Conservation (phyloP, 495 filamentous ascomycete species). For the Trichoderma gamsii region DNA sequence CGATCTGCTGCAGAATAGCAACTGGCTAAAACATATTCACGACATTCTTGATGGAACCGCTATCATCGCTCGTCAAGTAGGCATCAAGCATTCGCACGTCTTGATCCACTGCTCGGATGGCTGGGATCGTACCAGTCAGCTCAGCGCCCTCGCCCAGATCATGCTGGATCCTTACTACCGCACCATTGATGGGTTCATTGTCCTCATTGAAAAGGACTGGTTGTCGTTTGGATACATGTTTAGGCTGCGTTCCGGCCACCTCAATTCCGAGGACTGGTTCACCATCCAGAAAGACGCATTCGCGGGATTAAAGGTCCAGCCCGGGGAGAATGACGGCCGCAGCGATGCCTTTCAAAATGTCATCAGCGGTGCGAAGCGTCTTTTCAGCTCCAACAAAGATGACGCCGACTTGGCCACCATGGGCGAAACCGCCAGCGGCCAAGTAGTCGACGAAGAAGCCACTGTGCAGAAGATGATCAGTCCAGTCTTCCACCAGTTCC, state of each 20-base stretch:
- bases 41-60: slow-evolving; percentile 77
- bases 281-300: slow-evolving; percentile 66
- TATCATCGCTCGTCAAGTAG: slow-evolving; percentile 82
- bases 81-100: slow-evolving; percentile 86
- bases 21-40: slow-evolving; percentile 87
- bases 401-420: slow-evolving; percentile 57
- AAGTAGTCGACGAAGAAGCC: slow-evolving; percentile 35
- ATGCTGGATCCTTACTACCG: slow-evolving; percentile 95
- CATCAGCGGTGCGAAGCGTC: slow-evolving; percentile 77
- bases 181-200: slow-evolving; percentile 92
- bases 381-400: slow-evolving; percentile 75
- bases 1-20: slow-evolving; percentile 74
- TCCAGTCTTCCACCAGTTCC: slow-evolving; percentile 98
- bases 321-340: slow-evolving; percentile 51
- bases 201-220: slow-evolving; percentile 97
- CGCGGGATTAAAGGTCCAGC: slow-evolving; percentile 46
- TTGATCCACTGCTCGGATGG: slow-evolving; percentile 97
- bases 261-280: slow-evolving; percentile 95
- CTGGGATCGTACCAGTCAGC: slow-evolving; percentile 94
- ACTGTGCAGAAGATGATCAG: slow-evolving; percentile 73
- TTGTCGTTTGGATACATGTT: slow-evolving; percentile 98
- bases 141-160: slow-evolving; percentile 88
- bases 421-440: slow-evolving; percentile 28
- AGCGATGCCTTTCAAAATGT: slow-evolving; percentile 81
- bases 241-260: slow-evolving; percentile 74